Evolutionary conservation across 768 basidiomycete genomes (phyloP), one percentile per base, ranked within the genome.

Genomic region (Podaxis sp.): DNA sequence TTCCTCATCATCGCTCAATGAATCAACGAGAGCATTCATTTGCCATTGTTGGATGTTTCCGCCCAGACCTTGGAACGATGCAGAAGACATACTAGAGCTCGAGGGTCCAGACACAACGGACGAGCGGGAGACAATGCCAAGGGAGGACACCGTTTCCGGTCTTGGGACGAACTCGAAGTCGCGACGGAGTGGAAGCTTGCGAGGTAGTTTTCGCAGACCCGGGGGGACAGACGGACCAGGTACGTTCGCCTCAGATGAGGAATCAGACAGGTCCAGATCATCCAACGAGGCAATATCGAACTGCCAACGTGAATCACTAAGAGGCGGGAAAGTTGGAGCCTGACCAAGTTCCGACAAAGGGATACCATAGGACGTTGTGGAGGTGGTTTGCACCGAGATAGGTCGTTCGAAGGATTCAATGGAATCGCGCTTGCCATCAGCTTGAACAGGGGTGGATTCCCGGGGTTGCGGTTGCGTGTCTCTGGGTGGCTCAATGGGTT

Each of bases 241-340:
- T 11, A 65, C 74, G 19, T 80, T 77, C 33, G 76, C 72, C 43
- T 85, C 81, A 1, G 89, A 90, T 13, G 88, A 90, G 1, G 84
- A 82, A 70, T 92, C 91, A 0, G 91, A 92, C n/a, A 92, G 74
- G 61, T 93, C 90, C 46, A 91, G 74, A 43, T 92, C 91, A 68
- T 93, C 90, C 52, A 92, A 85, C 5, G 90, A 89, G 22, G 88
- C 88, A 51, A 91, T 82, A 63, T 92, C 89, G 54, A 90, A 85
- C 64, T 77, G 79, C 85, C 81, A 90, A 29, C 79, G 83, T 1
- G 81, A 76, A 33, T 77, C 75, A 7, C 69, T 68, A 29, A 73
- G 73, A 36, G 68, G 70, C 33, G 72, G 74, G 69, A 80, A 81
- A 3, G 73, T 72, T n/a, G 75, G 78, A 19, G 72, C 69, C n/a